Evolutionary conservation across 352 stramenopile genomes (phyloP).

Genomic region (Thalassiosira mediterranea): DNA sequence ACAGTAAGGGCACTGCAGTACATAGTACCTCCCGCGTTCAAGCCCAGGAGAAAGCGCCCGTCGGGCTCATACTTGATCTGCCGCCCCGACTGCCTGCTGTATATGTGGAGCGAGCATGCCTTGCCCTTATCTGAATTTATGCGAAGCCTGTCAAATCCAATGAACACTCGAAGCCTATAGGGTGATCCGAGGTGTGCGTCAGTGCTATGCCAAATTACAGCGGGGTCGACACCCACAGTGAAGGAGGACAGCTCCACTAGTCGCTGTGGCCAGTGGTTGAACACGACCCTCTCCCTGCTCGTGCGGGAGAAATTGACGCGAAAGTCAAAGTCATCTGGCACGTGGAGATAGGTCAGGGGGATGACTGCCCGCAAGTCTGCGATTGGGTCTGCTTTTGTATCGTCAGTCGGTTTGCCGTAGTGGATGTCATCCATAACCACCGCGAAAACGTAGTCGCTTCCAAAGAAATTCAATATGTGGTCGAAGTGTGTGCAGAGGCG

Average conservation of each 20-base stretch:
- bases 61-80: slow-evolving; percentile 59
- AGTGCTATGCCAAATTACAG: slow-evolving; percentile 18
- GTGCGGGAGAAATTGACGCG: slow-evolving; percentile 16
- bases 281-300: slow-evolving; percentile 27
- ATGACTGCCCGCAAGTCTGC: slow-evolving; percentile 29
- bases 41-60: slow-evolving; percentile 27
- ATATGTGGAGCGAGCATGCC: slow-evolving; percentile 41
- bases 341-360: slow-evolving; percentile 57
- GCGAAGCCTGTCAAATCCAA: slow-evolving; percentile 46
- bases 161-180: slow-evolving; percentile 30
- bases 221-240: slow-evolving; percentile 35
- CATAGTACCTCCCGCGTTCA: slow-evolving; percentile 28
- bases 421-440: slow-evolving; percentile 53
- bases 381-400: slow-evolving; percentile 14
- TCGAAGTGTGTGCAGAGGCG: slow-evolving; percentile 34
- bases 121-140: slow-evolving; percentile 17
- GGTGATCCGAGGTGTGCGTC: not conserved
- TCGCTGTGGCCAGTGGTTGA: slow-evolving; percentile 57
- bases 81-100: slow-evolving; percentile 56
- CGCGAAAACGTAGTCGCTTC: slow-evolving; percentile 54
- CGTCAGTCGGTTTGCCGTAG: slow-evolving; percentile 14
- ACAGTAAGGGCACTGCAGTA: slow-evolving; percentile 60
- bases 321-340: slow-evolving; percentile 49
- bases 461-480: slow-evolving; percentile 22
- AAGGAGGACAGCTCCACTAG: slow-evolving; percentile 63